A percentile compares a stretch with the other conserved stretches of the same genome.
These are phyloP conservation scores for Quercus berberidifolia DNA, from an alignment of 306 rosid genomes.

Conservation along the genomic window DNA sequence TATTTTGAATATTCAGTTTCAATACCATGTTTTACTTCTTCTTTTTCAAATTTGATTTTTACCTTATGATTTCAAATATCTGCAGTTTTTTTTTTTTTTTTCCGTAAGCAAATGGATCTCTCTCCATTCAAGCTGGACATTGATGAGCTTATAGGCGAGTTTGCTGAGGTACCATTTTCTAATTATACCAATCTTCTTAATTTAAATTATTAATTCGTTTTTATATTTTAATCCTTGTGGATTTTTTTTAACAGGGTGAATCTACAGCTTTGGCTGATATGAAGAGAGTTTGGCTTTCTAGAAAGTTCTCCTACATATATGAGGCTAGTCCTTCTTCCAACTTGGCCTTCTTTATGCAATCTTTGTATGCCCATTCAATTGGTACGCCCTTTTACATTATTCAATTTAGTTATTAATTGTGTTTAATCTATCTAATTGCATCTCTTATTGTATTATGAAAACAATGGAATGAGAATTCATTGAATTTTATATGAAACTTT, in stretches of 20 bases:
- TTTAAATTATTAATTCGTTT: slow-evolving; percentile 9
- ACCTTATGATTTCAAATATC: no score
- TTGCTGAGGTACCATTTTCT: slow-evolving; percentile 37
- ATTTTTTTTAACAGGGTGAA: slow-evolving; percentile 38
- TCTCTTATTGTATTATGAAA: not conserved
- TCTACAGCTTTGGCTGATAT: slow-evolving; percentile 58
- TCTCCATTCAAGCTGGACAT: slow-evolving; percentile 60
- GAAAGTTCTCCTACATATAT: slow-evolving; percentile 74
- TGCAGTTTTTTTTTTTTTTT: no score
- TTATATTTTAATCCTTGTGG: slow-evolving; percentile 11
- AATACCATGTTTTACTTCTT: no score
- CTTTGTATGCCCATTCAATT: slow-evolving; percentile 68
- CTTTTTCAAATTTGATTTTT: no score
- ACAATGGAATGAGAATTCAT: not conserved
- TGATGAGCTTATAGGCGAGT: slow-evolving; percentile 68
- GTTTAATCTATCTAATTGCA: no score
- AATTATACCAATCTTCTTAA: not conserved
- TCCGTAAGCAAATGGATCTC: slow-evolving; percentile 32
- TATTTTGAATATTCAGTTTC: no score
- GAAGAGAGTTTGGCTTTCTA: slow-evolving; percentile 79
- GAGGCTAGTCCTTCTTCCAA: slow-evolving; percentile 67
- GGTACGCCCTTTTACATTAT: slow-evolving; percentile 37
- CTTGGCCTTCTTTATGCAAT: slow-evolving; percentile 87
- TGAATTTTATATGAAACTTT: not conserved
- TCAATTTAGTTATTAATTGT: not conserved